Conservation (phyloP, 2,329 filamentous ascomycete genomes). For the Sporothrix euskadiensis region DNA sequence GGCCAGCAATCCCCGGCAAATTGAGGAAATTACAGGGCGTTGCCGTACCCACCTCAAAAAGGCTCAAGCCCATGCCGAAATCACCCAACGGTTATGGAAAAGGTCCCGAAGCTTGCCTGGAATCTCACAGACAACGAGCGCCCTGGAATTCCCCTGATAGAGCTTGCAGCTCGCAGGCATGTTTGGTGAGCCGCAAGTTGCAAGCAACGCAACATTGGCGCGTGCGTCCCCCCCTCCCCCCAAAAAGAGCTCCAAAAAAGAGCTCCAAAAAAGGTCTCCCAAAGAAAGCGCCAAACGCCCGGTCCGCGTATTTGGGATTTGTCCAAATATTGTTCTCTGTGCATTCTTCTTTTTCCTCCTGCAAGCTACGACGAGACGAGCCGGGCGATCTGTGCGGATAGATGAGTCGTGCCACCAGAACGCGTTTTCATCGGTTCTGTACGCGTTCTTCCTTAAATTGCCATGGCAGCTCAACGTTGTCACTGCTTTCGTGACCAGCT, state of each 20-base stretch:
- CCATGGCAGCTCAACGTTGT: neutral
- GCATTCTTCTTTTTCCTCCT: neutral
- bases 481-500: neutral
- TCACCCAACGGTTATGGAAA: neutral
- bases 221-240: neutral
- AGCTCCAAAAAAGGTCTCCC: neutral
- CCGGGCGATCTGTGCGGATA: slow-evolving; percentile 11
- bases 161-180: neutral
- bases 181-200: neutral
- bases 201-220: neutral
- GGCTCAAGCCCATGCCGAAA: slow-evolving; percentile 1
- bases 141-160: slow-evolving; percentile 15
- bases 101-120: neutral
- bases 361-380: neutral
- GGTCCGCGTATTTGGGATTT: neutral
- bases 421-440: neutral
- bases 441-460: neutral
- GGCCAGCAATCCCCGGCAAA: neutral
- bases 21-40: slow-evolving; percentile 17
- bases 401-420: neutral
- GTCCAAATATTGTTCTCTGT: slow-evolving; percentile 12
- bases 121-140: neutral
- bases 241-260: neutral
- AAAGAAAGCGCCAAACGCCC: neutral
- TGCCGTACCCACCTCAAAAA: slow-evolving; percentile 3